These are phyloP conservation scores for Geoglossum cookeanum DNA, from an alignment of 2,329 filamentous ascomycete species.

Conservation along the genomic window DNA sequence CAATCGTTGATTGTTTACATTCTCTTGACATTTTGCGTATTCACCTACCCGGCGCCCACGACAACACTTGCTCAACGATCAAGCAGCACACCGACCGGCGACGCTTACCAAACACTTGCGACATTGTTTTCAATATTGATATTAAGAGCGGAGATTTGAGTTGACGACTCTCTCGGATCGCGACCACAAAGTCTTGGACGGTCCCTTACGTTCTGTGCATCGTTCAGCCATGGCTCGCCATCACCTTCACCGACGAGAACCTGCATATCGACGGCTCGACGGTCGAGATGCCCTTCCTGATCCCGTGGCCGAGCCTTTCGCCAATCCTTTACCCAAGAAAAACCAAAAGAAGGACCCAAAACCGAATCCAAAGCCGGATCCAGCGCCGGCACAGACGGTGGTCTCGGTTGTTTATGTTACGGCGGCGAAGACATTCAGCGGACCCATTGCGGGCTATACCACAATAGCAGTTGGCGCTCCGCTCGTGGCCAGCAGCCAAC, in stretches of 20 bases:
- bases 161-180: background rate
- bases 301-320: background rate
- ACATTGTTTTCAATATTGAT: background rate
- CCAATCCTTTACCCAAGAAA: background rate
- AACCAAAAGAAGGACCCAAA: background rate
- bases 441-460: conserved; percentile 28
- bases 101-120: background rate
- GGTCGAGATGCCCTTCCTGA: background rate
- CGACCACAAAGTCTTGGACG: background rate
- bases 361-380: conserved; percentile 5
- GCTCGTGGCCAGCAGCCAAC: background rate
- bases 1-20: background rate
- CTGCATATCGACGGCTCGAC: background rate
- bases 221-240: conserved; percentile 1
- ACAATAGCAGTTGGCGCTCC: conserved; percentile 16
- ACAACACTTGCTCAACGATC: background rate
- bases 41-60: too few relatives aligned
- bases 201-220: background rate
- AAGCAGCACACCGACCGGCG: background rate
- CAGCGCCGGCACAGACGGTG: conserved; percentile 14
- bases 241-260: background rate
- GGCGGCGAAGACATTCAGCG: conserved; percentile 30
- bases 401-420: conserved; percentile 32
- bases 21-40: background rate
- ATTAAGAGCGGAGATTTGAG: background rate